Evolutionary conservation across 768 basidiomycete genomes (phyloP), one percentile per base, ranked within the genome.

Genomic region (Phallus indusiatus): DNA sequence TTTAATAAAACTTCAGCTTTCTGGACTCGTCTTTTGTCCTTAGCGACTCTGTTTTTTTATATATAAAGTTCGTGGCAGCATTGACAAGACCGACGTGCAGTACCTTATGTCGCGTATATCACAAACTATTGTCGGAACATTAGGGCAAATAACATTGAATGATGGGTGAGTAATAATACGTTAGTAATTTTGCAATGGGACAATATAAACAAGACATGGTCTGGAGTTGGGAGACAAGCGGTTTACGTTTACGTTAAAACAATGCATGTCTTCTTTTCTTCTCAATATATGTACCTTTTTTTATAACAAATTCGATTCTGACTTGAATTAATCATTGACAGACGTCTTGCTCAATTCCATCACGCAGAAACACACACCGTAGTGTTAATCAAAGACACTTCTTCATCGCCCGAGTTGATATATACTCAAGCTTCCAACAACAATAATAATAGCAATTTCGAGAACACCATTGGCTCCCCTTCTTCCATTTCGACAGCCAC

Each of bases 301-400:
- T 42, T 37, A 37, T 37, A 37, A 37, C 42, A 11, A 14, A 10
- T 4, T 14, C 4, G 42, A 42, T 12, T 11, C 42, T 42, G 42
- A 42, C 42, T 10, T n/a, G 9, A 10, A 42, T 16, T 37, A 8
- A 37, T 42, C 4, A 28, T 28, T 7, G 28, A 42, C n/a, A 42
- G 42, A 42, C 42, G 42, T 42, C 42, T 42, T n/a, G 42, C 42
- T 1, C 57, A 59, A 21, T 59, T 59, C 36, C 57, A 59, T 24
- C 49, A 53, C 33, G 35, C 57, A 35, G 28, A 42, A 33, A 42
- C 57, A 22, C 57, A 59, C 50, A 59, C 57, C 16, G 49, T 59
- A 20, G 50, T 50, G 12, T 42, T 59, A 6, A 18, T 59, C 22
- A 51, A 34, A 33, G 16, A 34, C 48, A 34, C 49, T 35, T 51